phyloP scores from a whole-genome alignment of 768 basidiomycete genomes.

The Fomitopsis pulvina region DNA sequence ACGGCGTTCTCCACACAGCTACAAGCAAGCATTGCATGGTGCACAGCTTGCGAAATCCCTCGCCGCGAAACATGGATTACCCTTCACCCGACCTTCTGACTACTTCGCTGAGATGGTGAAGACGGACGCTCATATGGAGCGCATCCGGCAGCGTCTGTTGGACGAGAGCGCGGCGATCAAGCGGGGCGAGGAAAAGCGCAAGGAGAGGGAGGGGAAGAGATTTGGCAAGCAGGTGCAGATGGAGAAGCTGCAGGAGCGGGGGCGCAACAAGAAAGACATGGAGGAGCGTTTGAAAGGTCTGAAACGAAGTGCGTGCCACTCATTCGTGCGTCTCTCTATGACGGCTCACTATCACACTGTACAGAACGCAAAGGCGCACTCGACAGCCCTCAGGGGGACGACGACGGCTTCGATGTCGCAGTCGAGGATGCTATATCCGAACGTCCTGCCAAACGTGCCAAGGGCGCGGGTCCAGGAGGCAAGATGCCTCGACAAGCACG shows the following conservation, averaged over 20 bases:
- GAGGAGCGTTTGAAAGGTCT: conserved; percentile 79
- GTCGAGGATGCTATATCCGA: conserved; percentile 86
- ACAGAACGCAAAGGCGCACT: conserved; percentile 81
- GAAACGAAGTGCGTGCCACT: conserved; percentile 84
- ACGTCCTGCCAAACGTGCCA: conserved; percentile 56
- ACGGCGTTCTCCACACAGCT: conserved; percentile 41
- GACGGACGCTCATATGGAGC: conserved; percentile 95
- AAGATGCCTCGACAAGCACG: conserved; percentile 53
- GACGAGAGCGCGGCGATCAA: conserved; percentile 88
- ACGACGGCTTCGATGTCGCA: conserved; percentile 78
- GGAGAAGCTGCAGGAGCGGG: conserved; percentile 89
- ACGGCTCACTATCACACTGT: not conserved
- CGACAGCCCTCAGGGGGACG: conserved; percentile 56
- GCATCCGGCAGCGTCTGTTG: conserved; percentile 82
- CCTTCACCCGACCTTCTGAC: conserved; percentile 88
- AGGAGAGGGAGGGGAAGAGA: conserved; percentile 93
- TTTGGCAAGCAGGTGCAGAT: conserved; percentile 97
- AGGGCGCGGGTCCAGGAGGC: conserved; percentile 20
- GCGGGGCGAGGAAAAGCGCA: conserved; percentile 85
- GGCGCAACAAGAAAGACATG: conserved; percentile 87
- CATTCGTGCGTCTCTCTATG: too few relatives aligned
- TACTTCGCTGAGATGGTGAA: conserved; percentile 99
- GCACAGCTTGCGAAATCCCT: conserved; percentile 71
- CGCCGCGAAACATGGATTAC: conserved; percentile 71
- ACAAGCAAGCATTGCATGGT: conserved; percentile 88